Base-by-base conservation (phyloP, 139 green algal species). In the Coelastrella sp. region DNA sequence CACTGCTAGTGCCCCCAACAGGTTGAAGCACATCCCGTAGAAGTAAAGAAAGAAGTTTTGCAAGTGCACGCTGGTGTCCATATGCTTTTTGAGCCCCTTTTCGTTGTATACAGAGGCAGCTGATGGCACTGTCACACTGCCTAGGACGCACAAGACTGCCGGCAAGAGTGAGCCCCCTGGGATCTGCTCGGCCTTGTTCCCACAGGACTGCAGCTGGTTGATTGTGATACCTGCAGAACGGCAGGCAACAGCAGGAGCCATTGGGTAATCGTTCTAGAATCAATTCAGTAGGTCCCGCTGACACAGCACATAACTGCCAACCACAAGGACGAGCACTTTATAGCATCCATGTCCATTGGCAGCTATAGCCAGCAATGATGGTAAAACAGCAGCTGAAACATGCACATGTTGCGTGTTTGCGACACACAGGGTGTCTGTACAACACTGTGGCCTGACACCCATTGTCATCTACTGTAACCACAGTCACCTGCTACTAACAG, bases 11-110 rank as follows among this genome's bases (percentile, higher is more conserved):
- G 97, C 73, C 13, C 95, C 96, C 4, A 92, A 19, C 20, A 97
- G 64, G 94, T 99, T 99, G 94, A 99, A 99, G 65, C 92, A 83
- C 16, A 92, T 92, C 60, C 97, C 97, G 78, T 95, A 99, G 73
- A 99, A 98, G 95, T 99, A 99, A 6, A 99, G 94, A 93, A 99
- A 99, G 92, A 99, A 98, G 95, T 99, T 99, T 95, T 99, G 97
- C 77, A 99, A 92, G 91, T 99, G 96, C 64, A 99, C 97, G 84
- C 92, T 97, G 0, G 98, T 99, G 75, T 99, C 97, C 97, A 99
- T 99, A 92, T 99, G 95, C 90, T 95, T 96, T 94, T 99, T 99
- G 58, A 99, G 92, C 22, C 97, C 96, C 89, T 97, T 96, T 90
- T 99, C 97, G 90, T 99, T 99, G 90, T 98, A 99, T 22, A 99